Conservation (phyloP, 2,329 filamentous ascomycete genomes). For the Aspergillus nomiae region DNA sequence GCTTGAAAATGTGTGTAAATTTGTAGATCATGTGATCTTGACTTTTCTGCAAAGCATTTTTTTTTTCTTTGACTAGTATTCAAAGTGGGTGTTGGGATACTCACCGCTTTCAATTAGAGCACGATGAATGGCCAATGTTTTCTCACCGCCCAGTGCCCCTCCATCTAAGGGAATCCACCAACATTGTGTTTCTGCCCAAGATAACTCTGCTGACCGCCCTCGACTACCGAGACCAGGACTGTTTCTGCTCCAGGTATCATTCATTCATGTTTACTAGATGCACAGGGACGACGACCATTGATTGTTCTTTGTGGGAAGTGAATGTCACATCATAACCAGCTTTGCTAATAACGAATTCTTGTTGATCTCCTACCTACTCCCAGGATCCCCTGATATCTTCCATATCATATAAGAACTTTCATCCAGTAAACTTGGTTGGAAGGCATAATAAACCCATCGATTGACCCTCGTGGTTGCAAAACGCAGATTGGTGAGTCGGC, state of each 20-base stretch:
- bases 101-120: conserved; percentile 17
- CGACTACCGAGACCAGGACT: neutral
- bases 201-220: conserved; percentile 14
- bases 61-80: conserved; percentile 22
- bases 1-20: conserved; percentile 35
- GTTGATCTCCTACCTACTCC: neutral
- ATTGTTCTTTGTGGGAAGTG: neutral
- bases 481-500: neutral
- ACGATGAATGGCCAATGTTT: neutral
- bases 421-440: neutral
- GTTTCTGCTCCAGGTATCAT: neutral
- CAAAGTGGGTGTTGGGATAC: conserved; percentile 5
- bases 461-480: neutral
- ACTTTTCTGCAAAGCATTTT: conserved; percentile 35
- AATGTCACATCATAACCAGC: neutral
- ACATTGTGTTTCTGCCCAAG: conserved; percentile 14
- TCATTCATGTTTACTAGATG: neutral
- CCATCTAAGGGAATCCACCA: neutral
- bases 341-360: neutral
- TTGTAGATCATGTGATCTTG: conserved; percentile 36
- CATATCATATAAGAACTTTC: neutral
- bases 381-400: too few species aligned
- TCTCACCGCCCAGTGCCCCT: conserved; percentile 13
- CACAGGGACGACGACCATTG: neutral
- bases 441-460: neutral